Base-by-base conservation (phyloP, 2,329 filamentous ascomycete species). In the Cladosporium velox region DNA sequence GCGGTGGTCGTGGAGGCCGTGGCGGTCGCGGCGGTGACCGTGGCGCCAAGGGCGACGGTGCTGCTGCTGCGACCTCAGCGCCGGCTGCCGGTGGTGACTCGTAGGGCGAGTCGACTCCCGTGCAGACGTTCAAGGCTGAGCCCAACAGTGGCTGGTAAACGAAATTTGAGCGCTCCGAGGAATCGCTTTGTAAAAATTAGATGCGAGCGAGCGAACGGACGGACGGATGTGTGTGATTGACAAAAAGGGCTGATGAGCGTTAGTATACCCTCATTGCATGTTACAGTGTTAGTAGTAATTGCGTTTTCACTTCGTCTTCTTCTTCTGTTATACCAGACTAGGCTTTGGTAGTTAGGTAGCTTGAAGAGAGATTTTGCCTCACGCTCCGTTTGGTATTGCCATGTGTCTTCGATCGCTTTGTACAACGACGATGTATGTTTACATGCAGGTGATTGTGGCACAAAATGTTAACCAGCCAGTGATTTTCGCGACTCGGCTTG, bases 1-100 rank as follows among this genome's bases (percentile, higher is more conserved):
- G 86, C 65, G 83, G 86, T 67, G 82, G 86, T 47, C 80, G 85
- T 68, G 83, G 86, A 67, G 84, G 84, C 60, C 79, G 76, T 35
- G 75, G 76, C 59, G 72, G 75, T 54, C 72, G 77, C 12, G 71
- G 72, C n/a, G 73, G 74, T 28, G 72, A 71, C 35, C 71, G 71
- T 66, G 52, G 52, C 18, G 52, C n/a, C n/a, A 47, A 47, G 41
- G 64, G 67, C 38, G 73, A 73, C 26, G 70, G 70, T 47, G 69
- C 69, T 35, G 28, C 51, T 32, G 32, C 52, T 12, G 28, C 52
- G 30, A 32, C 68, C 34, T 47, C 66, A 49, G 38, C 72, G 26
- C 62, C 72, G 18, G 67, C 73, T 57, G 61, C 61, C 24, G 60
- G 49, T 32, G 61, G 61, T 28, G 61, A 64, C 51, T 47, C 51